Evolutionary conservation across 2,329 filamentous ascomycete genomes (phyloP).

Genomic region (Sporothrix variecibatus): DNA sequence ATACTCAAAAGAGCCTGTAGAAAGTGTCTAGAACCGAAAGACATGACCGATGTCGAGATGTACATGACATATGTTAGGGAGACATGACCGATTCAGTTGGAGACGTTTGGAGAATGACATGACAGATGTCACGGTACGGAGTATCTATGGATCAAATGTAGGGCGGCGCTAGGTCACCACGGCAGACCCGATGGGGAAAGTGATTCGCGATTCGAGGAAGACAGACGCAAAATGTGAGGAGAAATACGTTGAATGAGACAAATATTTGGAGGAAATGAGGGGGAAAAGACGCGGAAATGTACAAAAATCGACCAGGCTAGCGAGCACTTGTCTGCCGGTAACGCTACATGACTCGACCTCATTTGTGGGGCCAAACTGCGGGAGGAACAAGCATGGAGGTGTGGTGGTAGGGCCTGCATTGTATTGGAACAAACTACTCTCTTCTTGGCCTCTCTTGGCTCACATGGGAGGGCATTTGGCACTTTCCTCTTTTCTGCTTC

Average conservation of each 20-base stretch:
- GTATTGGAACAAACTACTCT: background rate
- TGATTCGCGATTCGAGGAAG: background rate
- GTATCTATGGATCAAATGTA: background rate
- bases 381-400: no score
- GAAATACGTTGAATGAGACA: background rate
- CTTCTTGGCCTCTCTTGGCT: no score
- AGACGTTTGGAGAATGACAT: background rate
- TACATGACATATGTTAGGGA: background rate
- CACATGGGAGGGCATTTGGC: no score
- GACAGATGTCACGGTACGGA: no score
- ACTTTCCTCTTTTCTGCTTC: background rate
- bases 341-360: conserved; percentile 6
- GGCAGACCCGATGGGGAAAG: background rate
- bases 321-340: background rate
- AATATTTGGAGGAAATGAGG: background rate
- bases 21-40: no score
- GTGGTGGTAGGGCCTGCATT: no score
- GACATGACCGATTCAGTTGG: no score
- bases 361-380: no score
- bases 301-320: background rate
- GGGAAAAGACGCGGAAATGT: background rate
- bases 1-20: background rate
- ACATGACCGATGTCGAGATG: background rate
- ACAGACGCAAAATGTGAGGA: background rate
- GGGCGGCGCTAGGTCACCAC: background rate